phyloP scores from a whole-genome alignment of 345 rosid species.

The Syzygium aqueum region DNA sequence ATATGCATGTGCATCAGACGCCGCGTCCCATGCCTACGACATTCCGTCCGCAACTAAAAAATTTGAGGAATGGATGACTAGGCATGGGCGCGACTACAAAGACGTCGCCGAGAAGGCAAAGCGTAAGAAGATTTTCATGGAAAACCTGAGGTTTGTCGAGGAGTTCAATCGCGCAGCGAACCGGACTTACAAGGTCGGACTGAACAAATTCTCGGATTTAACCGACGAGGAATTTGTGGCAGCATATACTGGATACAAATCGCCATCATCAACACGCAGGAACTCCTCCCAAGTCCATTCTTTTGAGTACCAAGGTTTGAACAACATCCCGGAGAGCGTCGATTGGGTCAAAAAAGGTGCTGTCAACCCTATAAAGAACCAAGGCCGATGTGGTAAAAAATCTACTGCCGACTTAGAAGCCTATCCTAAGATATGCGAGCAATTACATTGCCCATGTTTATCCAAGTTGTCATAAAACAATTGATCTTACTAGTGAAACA shows the following conservation, averaged over 20 bases:
- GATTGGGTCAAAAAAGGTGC: slow-evolving; percentile 5
- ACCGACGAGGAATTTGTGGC: slow-evolving; percentile 19
- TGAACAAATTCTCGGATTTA: slow-evolving; percentile 25
- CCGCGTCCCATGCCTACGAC: neutral
- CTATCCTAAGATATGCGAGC: neutral
- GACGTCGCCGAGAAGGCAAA: slow-evolving; percentile 12
- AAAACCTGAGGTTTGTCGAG: slow-evolving; percentile 21
- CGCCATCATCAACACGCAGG: neutral
- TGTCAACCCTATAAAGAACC: neutral
- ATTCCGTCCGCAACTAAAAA: neutral
- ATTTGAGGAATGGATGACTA: neutral
- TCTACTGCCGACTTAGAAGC: neutral
- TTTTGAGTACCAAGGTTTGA: slow-evolving; percentile 4
- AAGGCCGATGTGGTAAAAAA: neutral
- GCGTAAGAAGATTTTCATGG: slow-evolving; percentile 21
- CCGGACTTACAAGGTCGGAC: slow-evolving; percentile 19
- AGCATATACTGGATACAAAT: neutral
- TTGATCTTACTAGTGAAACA: neutral
- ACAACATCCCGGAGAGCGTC: neutral
- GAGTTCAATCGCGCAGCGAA: slow-evolving; percentile 10
- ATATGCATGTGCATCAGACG: neutral
- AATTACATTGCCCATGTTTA: neutral
- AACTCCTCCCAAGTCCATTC: neutral
- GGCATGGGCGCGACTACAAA: slow-evolving; percentile 2
- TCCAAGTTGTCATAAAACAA: neutral